Conservation (phyloP, 352 stramenopile species). For the Pythium aquatile region DNA sequence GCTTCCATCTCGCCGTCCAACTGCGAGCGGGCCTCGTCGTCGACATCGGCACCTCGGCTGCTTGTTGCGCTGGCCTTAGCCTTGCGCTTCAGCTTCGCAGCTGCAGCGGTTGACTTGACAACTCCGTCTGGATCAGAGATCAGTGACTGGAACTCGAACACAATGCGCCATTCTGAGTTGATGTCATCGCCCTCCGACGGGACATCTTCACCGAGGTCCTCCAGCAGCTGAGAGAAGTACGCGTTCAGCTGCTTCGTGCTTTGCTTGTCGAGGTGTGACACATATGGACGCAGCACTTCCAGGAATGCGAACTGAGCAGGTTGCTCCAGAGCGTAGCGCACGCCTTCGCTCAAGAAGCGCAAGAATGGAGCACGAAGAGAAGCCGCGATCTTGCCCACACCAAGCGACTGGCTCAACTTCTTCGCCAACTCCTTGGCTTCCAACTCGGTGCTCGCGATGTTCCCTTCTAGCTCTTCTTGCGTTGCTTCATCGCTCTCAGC, state of each 20-base stretch:
- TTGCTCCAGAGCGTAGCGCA: slow-evolving; percentile 67
- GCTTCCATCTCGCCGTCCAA: slow-evolving; percentile 6
- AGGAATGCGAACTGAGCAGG: slow-evolving; percentile 68
- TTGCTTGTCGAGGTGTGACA: slow-evolving; percentile 67
- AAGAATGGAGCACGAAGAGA: slow-evolving; percentile 75
- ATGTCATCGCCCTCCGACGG: slow-evolving; percentile 43
- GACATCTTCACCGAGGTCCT: slow-evolving; percentile 38
- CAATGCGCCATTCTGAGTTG: slow-evolving; percentile 43
- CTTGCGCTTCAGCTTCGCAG: slow-evolving; percentile 24
- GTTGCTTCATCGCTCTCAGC: slow-evolving; percentile 37
- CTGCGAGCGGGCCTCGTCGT: slow-evolving; percentile 13
- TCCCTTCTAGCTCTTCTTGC: slow-evolving; percentile 55
- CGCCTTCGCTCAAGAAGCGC: slow-evolving; percentile 78
- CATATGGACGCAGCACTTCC: slow-evolving; percentile 59
- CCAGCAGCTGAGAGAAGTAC: slow-evolving; percentile 68
- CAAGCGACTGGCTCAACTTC: slow-evolving; percentile 78
- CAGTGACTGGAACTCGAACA: slow-evolving; percentile 66
- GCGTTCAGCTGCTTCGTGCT: slow-evolving; percentile 60
- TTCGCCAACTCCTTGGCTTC: slow-evolving; percentile 76
- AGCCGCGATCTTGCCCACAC: slow-evolving; percentile 66
- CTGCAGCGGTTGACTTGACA: slow-evolving; percentile 12
- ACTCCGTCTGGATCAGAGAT: slow-evolving; percentile 24
- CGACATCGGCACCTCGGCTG: slow-evolving; percentile 1
- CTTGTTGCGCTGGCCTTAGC: slow-evolving; percentile 10
- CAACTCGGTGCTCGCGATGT: slow-evolving; percentile 41